Evolutionary conservation across 257 asterid species (phyloP), one percentile per base, ranked within the genome.

Genomic region (Primulina eburnea): DNA sequence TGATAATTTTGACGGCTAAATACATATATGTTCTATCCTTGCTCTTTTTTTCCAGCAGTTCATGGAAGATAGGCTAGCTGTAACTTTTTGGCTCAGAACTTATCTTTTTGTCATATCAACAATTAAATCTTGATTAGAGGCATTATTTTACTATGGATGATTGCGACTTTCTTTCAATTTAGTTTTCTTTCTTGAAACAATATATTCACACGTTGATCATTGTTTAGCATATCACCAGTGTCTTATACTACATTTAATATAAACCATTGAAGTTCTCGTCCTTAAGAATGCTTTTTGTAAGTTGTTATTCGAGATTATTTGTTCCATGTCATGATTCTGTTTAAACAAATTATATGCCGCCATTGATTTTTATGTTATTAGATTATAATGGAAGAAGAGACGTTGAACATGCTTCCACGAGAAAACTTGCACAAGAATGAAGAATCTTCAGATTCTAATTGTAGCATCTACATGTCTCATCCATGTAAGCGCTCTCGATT

Each of bases 371-470:
- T 7, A 40, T 70, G n/a, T 70, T 3, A 14, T 55, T 69, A 67
- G 71, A 58, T 66, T 12, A 28, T 28, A 43, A 83, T 84, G 90
- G 79, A 81, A 80, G 82, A 78, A 63, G 83, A 73, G 69, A 73
- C 71, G 69, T 7, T 76, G 35, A 82, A 76, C 73, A 77, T 77
- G 75, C 62, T 75, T 17, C 76, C 87, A 6, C 66, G 60, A 4
- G 56, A 75, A 33, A 82, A 75, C 2, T 65, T 68, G 40, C 71
- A 68, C 71, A 30, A 7, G 29, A 72, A 71, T 2, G 75, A 67
- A 18, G 86, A 84, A 64, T 76, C 80, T 14, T 84, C 82, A 5
- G 87, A 84, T 62, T 79, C 84, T 12, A 82, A 71, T 33, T 67
- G 77, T n/a, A 70, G 75, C 70, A 65, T 74, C 29, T 21, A 76